Conservation (phyloP, 495 filamentous ascomycete species). For the Daldinia vernicosa region DNA sequence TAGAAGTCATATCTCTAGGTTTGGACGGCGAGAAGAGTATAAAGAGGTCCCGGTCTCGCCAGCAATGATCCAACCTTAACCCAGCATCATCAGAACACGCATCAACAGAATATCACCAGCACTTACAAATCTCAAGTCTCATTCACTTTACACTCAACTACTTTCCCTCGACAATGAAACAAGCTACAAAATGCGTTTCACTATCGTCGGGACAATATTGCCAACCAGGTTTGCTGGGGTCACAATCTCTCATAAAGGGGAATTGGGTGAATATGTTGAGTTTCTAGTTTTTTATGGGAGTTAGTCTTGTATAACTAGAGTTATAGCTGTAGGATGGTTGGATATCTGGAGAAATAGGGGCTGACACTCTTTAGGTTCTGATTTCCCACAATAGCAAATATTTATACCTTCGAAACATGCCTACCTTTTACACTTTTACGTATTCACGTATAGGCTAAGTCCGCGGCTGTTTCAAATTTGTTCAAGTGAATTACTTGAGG, state of each 20-base stretch:
- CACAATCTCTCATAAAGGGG: not conserved
- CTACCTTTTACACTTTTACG: no score
- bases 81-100: not conserved
- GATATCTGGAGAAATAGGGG: not conserved
- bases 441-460: no score
- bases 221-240: conserved; percentile 6
- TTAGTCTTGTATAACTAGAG: not conserved
- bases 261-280: not conserved
- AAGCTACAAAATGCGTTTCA: conserved; percentile 2
- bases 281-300: no score
- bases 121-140: not conserved
- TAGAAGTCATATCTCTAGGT: not conserved
- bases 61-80: not conserved
- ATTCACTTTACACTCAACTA: not conserved
- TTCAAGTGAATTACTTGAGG: no score
- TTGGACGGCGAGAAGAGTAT: not conserved
- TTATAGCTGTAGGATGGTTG: not conserved
- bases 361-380: not conserved
- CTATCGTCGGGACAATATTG: not conserved
- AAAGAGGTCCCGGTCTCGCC: not conserved
- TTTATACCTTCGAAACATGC: no score
- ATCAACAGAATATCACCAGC: not conserved
- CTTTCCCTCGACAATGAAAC: not conserved
- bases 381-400: not conserved
- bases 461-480: no score